phyloP scores from a whole-genome alignment of 345 rosid species.

The Eucalyptus curtisii region DNA sequence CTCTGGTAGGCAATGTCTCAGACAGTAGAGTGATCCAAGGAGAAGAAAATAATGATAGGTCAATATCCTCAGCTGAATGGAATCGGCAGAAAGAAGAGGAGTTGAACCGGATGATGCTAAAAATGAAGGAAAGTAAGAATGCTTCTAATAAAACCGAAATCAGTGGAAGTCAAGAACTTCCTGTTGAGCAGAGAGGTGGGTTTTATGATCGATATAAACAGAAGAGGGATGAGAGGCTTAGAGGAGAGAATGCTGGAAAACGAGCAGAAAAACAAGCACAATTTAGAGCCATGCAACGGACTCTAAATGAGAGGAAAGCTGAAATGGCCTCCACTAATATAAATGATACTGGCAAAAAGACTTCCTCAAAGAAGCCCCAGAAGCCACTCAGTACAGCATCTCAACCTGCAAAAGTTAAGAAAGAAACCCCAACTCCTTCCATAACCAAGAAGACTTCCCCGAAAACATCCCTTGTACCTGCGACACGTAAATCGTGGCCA shows the following conservation, averaged over 20 bases:
- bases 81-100: conserved; percentile 40
- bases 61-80: conserved; percentile 32
- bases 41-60: conserved; percentile 16
- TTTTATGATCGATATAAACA: conserved; percentile 45
- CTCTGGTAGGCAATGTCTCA: conserved; percentile 3
- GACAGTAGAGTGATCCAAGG: not conserved
- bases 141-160: conserved; percentile 4
- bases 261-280: conserved; percentile 38
- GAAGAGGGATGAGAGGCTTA: conserved; percentile 47
- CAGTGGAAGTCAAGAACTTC: conserved; percentile 5
- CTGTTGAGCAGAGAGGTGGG: conserved; percentile 38
- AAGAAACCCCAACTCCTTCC: conserved; percentile 24
- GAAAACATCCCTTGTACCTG: conserved; percentile 21
- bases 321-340: conserved; percentile 22
- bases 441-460: conserved; percentile 20
- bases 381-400: conserved; percentile 13
- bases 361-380: conserved; percentile 13
- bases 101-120: conserved; percentile 37
- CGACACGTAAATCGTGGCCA: conserved; percentile 51
- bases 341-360: conserved; percentile 21
- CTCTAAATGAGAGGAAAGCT: conserved; percentile 37
- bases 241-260: conserved; percentile 39
- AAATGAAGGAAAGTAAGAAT: conserved; percentile 25
- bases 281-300: conserved; percentile 34
- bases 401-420: conserved; percentile 18